These are phyloP conservation scores for Dissoconium aciculare DNA, from an alignment of 2,329 filamentous ascomycete genomes.

Conservation along the genomic window DNA sequence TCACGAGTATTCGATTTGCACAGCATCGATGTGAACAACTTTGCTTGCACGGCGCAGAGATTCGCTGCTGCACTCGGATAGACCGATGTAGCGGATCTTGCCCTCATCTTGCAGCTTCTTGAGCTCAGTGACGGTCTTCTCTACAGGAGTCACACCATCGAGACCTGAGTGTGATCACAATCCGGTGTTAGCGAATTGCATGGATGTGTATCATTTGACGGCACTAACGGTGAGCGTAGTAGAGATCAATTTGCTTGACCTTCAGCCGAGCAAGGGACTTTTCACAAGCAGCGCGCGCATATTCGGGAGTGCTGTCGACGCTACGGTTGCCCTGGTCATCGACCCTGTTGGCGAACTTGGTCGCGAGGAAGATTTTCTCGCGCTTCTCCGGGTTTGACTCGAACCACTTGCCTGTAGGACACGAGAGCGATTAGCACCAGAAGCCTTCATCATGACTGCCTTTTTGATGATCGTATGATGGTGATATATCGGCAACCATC, in stretches of 20 bases:
- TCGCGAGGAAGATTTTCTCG: slow-evolving; percentile 36
- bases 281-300: slow-evolving; percentile 26
- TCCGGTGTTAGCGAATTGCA: too few species aligned
- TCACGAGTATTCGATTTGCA: slow-evolving; percentile 36
- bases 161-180: slow-evolving; percentile 17
- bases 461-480: too few species aligned
- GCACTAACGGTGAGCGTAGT: background rate
- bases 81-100: slow-evolving; percentile 43
- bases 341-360: slow-evolving; percentile 36
- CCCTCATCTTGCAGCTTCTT: slow-evolving; percentile 36
- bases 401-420: slow-evolving; percentile 22
- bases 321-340: slow-evolving; percentile 26
- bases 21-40: slow-evolving; percentile 36
- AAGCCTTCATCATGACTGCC: background rate
- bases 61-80: slow-evolving; percentile 37
- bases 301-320: slow-evolving; percentile 29
- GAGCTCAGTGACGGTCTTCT: slow-evolving; percentile 37
- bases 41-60: slow-evolving; percentile 38
- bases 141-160: slow-evolving; percentile 31
- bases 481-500: too few species aligned
- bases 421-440: slow-evolving; percentile 1
- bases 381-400: slow-evolving; percentile 32
- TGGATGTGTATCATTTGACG: too few species aligned
- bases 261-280: slow-evolving; percentile 29
- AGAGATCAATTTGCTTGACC: slow-evolving; percentile 29